Conservation (phyloP, 2,329 filamentous ascomycete species). For the Alternaria rosae region DNA sequence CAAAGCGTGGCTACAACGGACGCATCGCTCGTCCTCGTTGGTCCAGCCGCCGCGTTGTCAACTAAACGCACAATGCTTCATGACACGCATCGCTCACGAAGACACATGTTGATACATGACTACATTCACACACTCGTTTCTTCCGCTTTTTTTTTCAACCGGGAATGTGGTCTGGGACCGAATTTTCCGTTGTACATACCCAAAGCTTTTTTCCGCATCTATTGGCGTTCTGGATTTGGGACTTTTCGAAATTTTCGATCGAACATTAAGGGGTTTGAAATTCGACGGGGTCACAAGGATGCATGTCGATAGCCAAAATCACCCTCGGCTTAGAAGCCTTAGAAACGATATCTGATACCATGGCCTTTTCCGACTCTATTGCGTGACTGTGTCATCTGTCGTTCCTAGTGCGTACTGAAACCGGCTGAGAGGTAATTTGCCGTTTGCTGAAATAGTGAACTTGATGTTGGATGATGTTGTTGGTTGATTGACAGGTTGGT, state of each 20-base stretch:
- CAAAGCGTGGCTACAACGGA: constrained; percentile 42
- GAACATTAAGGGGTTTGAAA: background rate
- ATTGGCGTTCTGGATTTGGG: constrained; percentile 4
- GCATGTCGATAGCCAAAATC: background rate
- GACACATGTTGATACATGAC: background rate
- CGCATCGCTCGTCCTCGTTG: constrained; percentile 38
- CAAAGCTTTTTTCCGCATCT: constrained; percentile 8
- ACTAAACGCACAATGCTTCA: constrained; percentile 7
- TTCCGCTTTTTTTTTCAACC: constrained; percentile 5
- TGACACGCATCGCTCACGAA: background rate
- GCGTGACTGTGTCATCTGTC: background rate
- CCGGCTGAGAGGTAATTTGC: background rate
- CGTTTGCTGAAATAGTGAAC: background rate
- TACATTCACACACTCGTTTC: constrained; percentile 18
- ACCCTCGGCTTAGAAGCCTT: background rate
- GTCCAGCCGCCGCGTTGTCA: constrained; percentile 7
- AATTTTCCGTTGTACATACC: constrained; percentile 14
- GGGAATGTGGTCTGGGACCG: constrained; percentile 22
- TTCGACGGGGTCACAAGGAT: background rate
- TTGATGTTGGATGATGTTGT: background rate
- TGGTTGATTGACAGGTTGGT: background rate
- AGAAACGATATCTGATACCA: background rate
- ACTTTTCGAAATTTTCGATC: background rate
- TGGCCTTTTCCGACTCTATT: background rate
- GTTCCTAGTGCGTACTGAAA: background rate